These are phyloP conservation scores for Pseudomassariella vexata DNA, from an alignment of 2,329 filamentous ascomycete genomes.

Conservation along the genomic window DNA sequence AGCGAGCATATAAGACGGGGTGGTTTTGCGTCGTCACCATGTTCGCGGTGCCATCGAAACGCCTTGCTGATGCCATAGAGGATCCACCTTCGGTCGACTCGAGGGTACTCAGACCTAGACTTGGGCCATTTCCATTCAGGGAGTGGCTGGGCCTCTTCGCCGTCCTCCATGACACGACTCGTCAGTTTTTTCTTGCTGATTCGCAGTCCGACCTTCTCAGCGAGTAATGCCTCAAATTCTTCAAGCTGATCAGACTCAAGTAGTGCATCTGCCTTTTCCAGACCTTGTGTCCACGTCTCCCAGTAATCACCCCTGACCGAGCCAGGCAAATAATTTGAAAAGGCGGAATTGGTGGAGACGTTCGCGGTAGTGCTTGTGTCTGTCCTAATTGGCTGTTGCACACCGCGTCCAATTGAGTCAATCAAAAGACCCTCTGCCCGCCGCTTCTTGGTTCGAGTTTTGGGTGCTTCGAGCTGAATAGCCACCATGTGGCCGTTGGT, in stretches of 20 bases:
- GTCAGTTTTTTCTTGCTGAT: constrained; percentile 16
- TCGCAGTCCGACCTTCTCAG: constrained; percentile 42
- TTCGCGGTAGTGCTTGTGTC: constrained; percentile 23
- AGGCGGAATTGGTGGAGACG: constrained; percentile 24
- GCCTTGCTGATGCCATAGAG: constrained; percentile 57
- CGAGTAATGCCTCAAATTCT: constrained; percentile 45
- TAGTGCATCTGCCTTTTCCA: constrained; percentile 40
- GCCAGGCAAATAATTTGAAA: constrained; percentile 38
- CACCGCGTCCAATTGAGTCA: constrained; percentile 67
- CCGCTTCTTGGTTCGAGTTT: constrained; percentile 47
- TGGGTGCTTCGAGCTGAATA: constrained; percentile 61
- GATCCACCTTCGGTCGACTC: constrained; percentile 61
- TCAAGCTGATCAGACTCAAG: constrained; percentile 38
- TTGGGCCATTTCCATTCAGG: constrained; percentile 48
- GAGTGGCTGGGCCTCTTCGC: constrained; percentile 13
- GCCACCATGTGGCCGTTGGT: constrained; percentile 59
- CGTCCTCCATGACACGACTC: constrained; percentile 14
- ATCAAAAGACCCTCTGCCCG: constrained; percentile 59
- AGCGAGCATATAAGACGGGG: constrained; percentile 33
- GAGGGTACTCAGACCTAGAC: constrained; percentile 38
- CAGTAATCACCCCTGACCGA: constrained; percentile 46
- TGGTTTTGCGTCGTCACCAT: constrained; percentile 34
- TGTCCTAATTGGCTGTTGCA: constrained; percentile 31
- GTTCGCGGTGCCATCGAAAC: constrained; percentile 47
- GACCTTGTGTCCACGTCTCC: constrained; percentile 36